These are phyloP conservation scores for Malus hybrid DNA, from an alignment of 331 rosid species.

Conservation along the genomic window DNA sequence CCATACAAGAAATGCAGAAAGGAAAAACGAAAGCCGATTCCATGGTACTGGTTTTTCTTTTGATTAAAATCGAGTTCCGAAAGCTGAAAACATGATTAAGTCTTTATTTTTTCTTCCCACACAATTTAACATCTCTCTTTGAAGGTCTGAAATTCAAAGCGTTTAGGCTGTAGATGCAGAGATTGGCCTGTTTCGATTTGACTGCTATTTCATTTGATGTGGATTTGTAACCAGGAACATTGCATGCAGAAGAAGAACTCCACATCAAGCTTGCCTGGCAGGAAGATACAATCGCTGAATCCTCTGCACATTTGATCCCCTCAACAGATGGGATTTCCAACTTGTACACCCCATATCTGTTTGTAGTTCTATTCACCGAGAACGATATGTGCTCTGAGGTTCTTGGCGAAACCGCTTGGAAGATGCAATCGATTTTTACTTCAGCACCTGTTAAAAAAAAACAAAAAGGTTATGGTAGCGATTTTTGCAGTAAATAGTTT, in stretches of 20 bases:
- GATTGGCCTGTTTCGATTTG: slow-evolving; percentile 64
- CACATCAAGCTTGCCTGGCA: slow-evolving; percentile 68
- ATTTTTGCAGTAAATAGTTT: no score
- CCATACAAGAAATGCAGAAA: not conserved
- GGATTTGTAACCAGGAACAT: slow-evolving; percentile 74
- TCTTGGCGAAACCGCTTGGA: slow-evolving; percentile 59
- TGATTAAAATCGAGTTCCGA: not conserved
- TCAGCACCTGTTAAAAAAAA: slow-evolving; percentile 54
- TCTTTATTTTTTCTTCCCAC: slow-evolving; percentile 34
- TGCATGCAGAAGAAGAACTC: slow-evolving; percentile 68
- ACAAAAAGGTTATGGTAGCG: not conserved
- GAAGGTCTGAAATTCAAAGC: slow-evolving; percentile 84
- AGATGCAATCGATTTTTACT: slow-evolving; percentile 68
- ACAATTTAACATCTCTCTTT: slow-evolving; percentile 45
- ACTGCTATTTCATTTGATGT: slow-evolving; percentile 67
- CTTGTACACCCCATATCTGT: slow-evolving; percentile 64
- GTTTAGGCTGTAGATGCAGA: slow-evolving; percentile 81
- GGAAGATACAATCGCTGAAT: slow-evolving; percentile 58
- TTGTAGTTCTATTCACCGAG: slow-evolving; percentile 87
- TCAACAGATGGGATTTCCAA: slow-evolving; percentile 85
- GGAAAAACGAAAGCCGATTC: not conserved
- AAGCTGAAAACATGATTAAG: no score
- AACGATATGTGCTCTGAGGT: slow-evolving; percentile 66
- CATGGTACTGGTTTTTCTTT: not conserved
- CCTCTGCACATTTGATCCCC: slow-evolving; percentile 89